These are phyloP conservation scores for Boletus pseudo-olivaceus DNA, from an alignment of 768 basidiomycete species.

Conservation along the genomic window DNA sequence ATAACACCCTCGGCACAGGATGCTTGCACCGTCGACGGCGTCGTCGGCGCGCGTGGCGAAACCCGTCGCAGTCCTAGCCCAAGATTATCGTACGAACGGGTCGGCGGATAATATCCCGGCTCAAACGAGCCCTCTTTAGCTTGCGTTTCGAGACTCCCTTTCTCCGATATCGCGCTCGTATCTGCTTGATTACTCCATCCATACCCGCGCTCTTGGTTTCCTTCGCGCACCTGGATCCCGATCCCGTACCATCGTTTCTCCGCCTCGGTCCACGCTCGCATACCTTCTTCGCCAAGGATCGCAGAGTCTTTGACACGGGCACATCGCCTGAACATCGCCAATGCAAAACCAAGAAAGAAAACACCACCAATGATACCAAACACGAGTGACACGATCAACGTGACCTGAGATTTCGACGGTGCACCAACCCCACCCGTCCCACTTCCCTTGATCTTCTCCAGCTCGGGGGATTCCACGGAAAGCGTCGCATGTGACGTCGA, in stretches of 20 bases:
- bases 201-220: slow-evolving; percentile 23
- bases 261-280: slow-evolving; percentile 54
- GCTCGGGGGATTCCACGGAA: slow-evolving; percentile 42
- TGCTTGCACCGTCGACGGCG: slow-evolving; percentile 29
- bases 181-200: slow-evolving; percentile 31
- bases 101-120: slow-evolving; percentile 16
- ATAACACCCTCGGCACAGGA: slow-evolving; percentile 50
- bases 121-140: slow-evolving; percentile 16
- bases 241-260: slow-evolving; percentile 72
- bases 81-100: slow-evolving; percentile 22
- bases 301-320: slow-evolving; percentile 60
- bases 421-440: slow-evolving; percentile 37
- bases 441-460: slow-evolving; percentile 35
- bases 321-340: slow-evolving; percentile 55
- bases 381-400: slow-evolving; percentile 57
- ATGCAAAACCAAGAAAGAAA: slow-evolving; percentile 47
- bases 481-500: slow-evolving; percentile 68
- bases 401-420: slow-evolving; percentile 45
- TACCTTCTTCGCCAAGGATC: slow-evolving; percentile 56
- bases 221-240: slow-evolving; percentile 26
- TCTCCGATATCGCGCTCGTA: slow-evolving; percentile 27
- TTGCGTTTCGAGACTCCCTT: slow-evolving; percentile 30
- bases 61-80: slow-evolving; percentile 51
- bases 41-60: slow-evolving; percentile 44
- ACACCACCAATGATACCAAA: slow-evolving; percentile 63